phyloP scores from a whole-genome alignment of 2,329 filamentous ascomycete genomes.

The Curvularia spicifera region DNA sequence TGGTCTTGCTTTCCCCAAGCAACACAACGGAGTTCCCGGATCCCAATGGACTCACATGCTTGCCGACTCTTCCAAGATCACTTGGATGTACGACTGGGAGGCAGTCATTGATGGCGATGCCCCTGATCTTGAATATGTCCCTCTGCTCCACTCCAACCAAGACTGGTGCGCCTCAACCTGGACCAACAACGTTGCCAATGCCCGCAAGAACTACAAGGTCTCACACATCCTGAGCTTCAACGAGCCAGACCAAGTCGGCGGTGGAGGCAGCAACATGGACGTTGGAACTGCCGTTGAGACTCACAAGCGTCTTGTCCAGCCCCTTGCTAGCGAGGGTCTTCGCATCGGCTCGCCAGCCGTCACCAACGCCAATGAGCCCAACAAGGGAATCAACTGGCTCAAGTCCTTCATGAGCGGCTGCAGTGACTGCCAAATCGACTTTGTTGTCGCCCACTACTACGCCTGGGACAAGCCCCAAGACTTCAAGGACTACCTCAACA shows the following conservation, averaged over 20 bases:
- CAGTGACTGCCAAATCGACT: conserved; percentile 44
- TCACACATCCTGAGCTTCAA: conserved; percentile 47
- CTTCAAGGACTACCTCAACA: conserved; percentile 49
- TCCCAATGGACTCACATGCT: conserved; percentile 34
- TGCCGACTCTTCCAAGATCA: conserved; percentile 47
- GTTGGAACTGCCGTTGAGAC: conserved; percentile 28
- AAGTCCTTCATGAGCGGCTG: conserved; percentile 37
- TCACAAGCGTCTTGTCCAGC: conserved; percentile 39
- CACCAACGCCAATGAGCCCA: conserved; percentile 37
- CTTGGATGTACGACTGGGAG: conserved; percentile 75
- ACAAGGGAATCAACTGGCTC: conserved; percentile 43
- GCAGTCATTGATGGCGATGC: conserved; percentile 51
- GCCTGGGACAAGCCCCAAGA: conserved; percentile 38
- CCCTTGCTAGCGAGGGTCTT: conserved; percentile 32
- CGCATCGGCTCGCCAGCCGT: conserved; percentile 47
- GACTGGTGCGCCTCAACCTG: conserved; percentile 39
- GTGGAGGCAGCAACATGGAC: conserved; percentile 39
- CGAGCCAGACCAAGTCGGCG: conserved; percentile 47
- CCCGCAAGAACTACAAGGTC: conserved; percentile 39
- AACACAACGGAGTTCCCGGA: conserved; percentile 31
- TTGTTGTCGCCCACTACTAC: conserved; percentile 49
- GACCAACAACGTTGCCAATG: conserved; percentile 36
- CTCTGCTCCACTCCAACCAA: conserved; percentile 54
- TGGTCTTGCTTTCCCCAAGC: conserved; percentile 41
- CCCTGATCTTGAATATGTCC: conserved; percentile 64